Conservation (phyloP, 108 stramenopile genomes). For the Aurantiochytrium sp. region DNA sequence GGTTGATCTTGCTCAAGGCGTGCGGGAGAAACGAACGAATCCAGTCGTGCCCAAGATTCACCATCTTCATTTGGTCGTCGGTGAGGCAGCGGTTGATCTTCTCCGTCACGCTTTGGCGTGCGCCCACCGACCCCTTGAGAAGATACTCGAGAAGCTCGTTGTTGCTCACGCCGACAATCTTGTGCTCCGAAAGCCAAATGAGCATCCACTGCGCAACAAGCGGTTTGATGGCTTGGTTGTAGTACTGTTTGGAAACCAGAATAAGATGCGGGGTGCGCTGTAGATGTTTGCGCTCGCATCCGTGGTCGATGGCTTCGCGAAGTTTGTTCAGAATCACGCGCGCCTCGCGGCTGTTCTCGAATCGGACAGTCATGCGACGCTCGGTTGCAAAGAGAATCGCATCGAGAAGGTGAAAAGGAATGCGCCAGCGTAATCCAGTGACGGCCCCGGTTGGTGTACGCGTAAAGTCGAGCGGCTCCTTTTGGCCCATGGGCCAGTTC, state of each 20-base stretch:
- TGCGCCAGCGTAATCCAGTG: slow-evolving; percentile 72
- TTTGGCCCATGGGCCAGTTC: slow-evolving; percentile 96
- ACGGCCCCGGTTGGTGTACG: slow-evolving; percentile 26
- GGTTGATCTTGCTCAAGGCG: slow-evolving; percentile 28
- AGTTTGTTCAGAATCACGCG: slow-evolving; percentile 66
- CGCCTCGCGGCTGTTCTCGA: background rate
- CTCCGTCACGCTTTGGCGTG: background rate
- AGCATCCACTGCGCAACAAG: slow-evolving; percentile 91
- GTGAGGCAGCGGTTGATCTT: slow-evolving; percentile 6
- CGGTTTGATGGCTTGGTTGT: slow-evolving; percentile 73
- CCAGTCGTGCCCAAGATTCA: slow-evolving; percentile 29
- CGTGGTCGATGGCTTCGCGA: slow-evolving; percentile 63
- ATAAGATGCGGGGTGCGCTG: slow-evolving; percentile 87
- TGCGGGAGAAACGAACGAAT: slow-evolving; percentile 25
- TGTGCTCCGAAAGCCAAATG: slow-evolving; percentile 64
- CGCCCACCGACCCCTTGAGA: background rate
- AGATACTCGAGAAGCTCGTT: background rate
- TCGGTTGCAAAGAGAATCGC: slow-evolving; percentile 69
- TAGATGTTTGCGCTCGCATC: slow-evolving; percentile 65
- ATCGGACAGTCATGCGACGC: slow-evolving; percentile 34
- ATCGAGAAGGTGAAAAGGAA: slow-evolving; percentile 86
- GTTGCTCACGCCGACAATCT: slow-evolving; percentile 16
- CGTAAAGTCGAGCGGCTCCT: slow-evolving; percentile 93
- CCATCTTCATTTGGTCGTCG: slow-evolving; percentile 23
- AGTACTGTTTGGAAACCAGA: slow-evolving; percentile 74